Percentiles rank a stretch among this genome's conserved stretches.
phyloP scores from a whole-genome alignment of 2,329 filamentous ascomycete species.

The Nothophoma quercina region DNA sequence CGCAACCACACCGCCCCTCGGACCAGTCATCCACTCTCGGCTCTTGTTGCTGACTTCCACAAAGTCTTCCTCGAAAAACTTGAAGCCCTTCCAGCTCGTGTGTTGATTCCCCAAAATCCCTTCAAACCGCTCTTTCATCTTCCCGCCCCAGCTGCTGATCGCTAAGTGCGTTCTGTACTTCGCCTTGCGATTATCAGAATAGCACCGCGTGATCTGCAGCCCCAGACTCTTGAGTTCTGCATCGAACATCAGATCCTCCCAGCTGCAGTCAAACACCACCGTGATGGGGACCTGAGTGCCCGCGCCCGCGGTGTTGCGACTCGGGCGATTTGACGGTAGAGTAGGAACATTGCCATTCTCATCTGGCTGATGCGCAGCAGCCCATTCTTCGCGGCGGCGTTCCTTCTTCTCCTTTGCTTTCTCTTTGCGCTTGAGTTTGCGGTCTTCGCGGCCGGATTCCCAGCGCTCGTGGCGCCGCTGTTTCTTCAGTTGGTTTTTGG shows the following conservation, averaged over 20 bases:
- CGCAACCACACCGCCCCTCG: conserved; percentile 65
- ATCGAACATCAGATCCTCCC: conserved; percentile 87
- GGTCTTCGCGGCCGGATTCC: conserved; percentile 72
- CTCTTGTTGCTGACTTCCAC: conserved; percentile 71
- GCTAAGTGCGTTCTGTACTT: conserved; percentile 74
- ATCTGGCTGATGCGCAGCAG: conserved; percentile 45
- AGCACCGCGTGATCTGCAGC: conserved; percentile 84
- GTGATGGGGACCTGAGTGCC: conserved; percentile 74
- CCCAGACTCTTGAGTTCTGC: conserved; percentile 84
- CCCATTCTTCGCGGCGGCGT: conserved; percentile 57
- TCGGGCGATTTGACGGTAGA: conserved; percentile 25
- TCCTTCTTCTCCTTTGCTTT: conserved; percentile 62
- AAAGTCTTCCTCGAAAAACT: conserved; percentile 78
- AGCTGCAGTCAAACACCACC: conserved; percentile 89
- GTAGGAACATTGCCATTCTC: conserved; percentile 30
- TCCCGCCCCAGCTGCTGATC: conserved; percentile 79
- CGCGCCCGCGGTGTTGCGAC: conserved; percentile 33
- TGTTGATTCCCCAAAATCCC: conserved; percentile 75
- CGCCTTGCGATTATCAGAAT: conserved; percentile 83
- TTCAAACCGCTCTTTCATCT: conserved; percentile 80
- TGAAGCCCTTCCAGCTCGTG: conserved; percentile 79
- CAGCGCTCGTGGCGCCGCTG: conserved; percentile 74
- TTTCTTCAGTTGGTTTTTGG: conserved; percentile 88
- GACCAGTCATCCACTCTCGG: conserved; percentile 69
- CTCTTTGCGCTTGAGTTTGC: conserved; percentile 66